Evolutionary conservation across 768 basidiomycete genomes (phyloP).

Genomic region (Boletales sp.): DNA sequence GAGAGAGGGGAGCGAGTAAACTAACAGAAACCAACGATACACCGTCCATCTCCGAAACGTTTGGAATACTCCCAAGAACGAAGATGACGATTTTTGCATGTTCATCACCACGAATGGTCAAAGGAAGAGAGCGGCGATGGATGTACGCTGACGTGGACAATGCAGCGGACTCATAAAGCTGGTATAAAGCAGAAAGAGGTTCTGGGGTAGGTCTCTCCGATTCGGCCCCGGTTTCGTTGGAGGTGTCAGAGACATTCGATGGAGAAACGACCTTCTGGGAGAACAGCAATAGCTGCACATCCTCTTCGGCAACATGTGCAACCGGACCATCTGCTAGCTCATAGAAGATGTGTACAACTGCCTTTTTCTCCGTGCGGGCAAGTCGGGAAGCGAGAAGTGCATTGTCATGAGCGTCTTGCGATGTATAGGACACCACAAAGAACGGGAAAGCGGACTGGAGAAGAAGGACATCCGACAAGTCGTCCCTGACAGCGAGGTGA

Average conservation of each 20-base stretch:
- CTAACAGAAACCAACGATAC: constrained; percentile 62
- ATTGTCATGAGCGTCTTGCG: constrained; percentile 87
- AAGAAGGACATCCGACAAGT: constrained; percentile 71
- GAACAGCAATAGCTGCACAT: constrained; percentile 58
- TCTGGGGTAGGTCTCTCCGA: not conserved
- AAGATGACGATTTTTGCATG: constrained; percentile 69
- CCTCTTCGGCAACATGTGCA: constrained; percentile 54
- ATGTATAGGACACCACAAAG: constrained; percentile 72
- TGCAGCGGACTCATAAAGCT: constrained; percentile 65
- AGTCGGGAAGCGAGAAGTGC: constrained; percentile 82
- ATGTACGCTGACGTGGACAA: constrained; percentile 60
- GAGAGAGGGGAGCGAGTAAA: constrained; percentile 66
- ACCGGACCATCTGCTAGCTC: constrained; percentile 37
- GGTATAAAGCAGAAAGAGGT: constrained; percentile 35
- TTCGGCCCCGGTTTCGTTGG: not conserved
- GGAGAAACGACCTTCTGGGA: constrained; percentile 33
- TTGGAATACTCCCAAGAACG: constrained; percentile 53
- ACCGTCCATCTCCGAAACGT: constrained; percentile 47
- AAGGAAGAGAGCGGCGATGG: constrained; percentile 57
- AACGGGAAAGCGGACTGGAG: constrained; percentile 79
- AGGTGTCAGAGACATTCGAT: constrained; percentile 18
- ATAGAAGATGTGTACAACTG: constrained; percentile 87
- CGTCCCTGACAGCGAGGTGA: constrained; percentile 61
- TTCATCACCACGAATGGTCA: constrained; percentile 47
- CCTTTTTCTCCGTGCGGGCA: constrained; percentile 63